Base-by-base conservation (phyloP, 192 early-diverging fungal genomes). In the Coemansia sp. region DNA sequence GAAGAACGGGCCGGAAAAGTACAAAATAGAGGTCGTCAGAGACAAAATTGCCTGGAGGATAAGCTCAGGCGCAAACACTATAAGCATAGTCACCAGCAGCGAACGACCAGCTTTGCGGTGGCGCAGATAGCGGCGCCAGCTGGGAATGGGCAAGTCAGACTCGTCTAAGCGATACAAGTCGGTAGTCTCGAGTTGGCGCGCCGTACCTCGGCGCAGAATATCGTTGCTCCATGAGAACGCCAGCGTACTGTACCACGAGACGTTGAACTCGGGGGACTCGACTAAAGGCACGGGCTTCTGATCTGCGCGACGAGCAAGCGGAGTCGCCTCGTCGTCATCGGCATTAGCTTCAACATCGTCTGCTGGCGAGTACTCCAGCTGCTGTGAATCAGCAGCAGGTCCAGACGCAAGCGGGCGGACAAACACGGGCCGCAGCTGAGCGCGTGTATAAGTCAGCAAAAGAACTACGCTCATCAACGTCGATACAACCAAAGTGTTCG, bases 191-290 rank as follows among this genome's bases (percentile, higher is more conserved):
- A 94, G 82, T n/a, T 82, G 80, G 32, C 85, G 69, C 50, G 50
- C 69, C 32, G 77, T 76, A 34, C 85, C 90, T 8, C 80, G 73
- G 10, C 77, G 68, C 58, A 95, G 74, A 17, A 95, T 51, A 10
- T 85, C 68, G 73, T 86, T 88, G 3, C 86, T 64, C 85, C 89
- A 90, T 21, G 70, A 64, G 62, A 91, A 93, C n/a, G 76, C 70
- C 63, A 78, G 68, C 23, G 42, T 50, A 42, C 68, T 62, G 21
- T 64, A 66, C 75, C 70, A 70, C 27, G 76, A 76, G 5, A 39
- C 42, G 23, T 59, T 67, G 64, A 31, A 55, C 51, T 85, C 84
- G 38, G 69, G 73, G 1, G 76, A 76, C 21, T 74, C 70, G 1
- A 68, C 60, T 9, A 81, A 74, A 42, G 69, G 66, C 8, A 37